Base-by-base conservation (phyloP, 352 stramenopile genomes). In the Peronospora tabacina region DNA sequence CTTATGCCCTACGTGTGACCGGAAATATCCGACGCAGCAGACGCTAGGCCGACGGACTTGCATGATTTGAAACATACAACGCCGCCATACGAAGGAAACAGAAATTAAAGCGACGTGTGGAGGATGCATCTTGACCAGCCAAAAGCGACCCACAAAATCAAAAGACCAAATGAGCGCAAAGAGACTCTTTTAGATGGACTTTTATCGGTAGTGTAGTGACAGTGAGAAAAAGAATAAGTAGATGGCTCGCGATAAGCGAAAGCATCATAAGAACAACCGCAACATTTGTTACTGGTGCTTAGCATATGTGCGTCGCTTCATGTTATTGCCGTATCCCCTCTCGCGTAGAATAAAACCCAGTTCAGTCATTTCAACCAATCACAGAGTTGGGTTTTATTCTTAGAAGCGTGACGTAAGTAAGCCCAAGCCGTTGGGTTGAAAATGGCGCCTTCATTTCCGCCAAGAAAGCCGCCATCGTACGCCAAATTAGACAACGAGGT, bases 1-100 rank as follows among this genome's bases (percentile, higher is more conserved):
- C 52, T 53, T 91, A 9, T 91, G 80, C 32, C 57, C 67, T 37
- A 63, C 70, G 39, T 91, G 80, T 49, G 80, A 91, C 57, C 75
- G 78, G 45, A 91, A 91, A 51, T 91, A 91, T 55, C 80, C 80
- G 48, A 91, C 77, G 42, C 80, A 87, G 47, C 75, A 79, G 41
- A 59, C 73, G 39, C 69, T 89, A 1, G 67, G 73, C 11, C 69
- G 60, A 28, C 69, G 61, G 29, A 63, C 77, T 20, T 83, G 73
- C 49, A 55, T 78, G 63, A 72, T 60, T 13, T 68, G 49, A 47
- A 55, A 41, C 32, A 36, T 44, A 45, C 30, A 20, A 57, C 17
- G 39, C 9, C 11, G 40, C 9, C 11, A 44, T 34, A 12, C n/a
- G 15, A 55, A 54, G 28, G 22, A 47, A 40, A 52, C 37, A 29